Conservation (phyloP, 2,329 filamentous ascomycete genomes). For the Fusarium chaquense region DNA sequence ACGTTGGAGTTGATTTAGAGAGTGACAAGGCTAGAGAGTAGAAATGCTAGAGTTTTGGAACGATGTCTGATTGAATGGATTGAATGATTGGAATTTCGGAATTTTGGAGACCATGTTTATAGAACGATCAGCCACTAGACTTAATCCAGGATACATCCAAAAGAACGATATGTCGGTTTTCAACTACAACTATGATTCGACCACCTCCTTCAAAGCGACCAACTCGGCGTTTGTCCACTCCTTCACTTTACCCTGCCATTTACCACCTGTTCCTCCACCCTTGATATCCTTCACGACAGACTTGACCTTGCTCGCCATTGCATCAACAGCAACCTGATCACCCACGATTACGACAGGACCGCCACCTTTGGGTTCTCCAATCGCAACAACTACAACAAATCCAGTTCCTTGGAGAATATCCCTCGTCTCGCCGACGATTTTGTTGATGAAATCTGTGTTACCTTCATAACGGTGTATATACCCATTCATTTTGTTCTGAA, state of each 20-base stretch:
- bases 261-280: conserved; percentile 48
- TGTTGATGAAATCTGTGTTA: conserved; percentile 50
- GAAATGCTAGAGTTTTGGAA: too few relatives aligned
- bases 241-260: conserved; percentile 51
- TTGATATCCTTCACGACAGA: conserved; percentile 42
- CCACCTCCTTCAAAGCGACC: conserved; percentile 34
- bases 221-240: conserved; percentile 47
- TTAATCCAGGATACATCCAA: too few relatives aligned
- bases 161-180: not conserved
- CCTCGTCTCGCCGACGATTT: conserved; percentile 42
- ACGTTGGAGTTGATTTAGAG: conserved; percentile 14
- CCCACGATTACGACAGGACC: conserved; percentile 47
- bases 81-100: too few relatives aligned
- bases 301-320: conserved; percentile 32
- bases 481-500: conserved; percentile 35
- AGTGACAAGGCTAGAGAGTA: too few relatives aligned
- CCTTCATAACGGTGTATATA: conserved; percentile 46
- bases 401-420: conserved; percentile 34
- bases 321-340: conserved; percentile 39
- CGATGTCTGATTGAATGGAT: too few relatives aligned
- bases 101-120: too few relatives aligned
- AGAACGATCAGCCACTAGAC: too few relatives aligned
- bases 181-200: conserved; percentile 20
- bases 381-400: conserved; percentile 42
- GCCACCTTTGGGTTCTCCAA: conserved; percentile 43